Base-by-base conservation (phyloP, 2,329 filamentous ascomycete species). In the Penicillium crustosum region DNA sequence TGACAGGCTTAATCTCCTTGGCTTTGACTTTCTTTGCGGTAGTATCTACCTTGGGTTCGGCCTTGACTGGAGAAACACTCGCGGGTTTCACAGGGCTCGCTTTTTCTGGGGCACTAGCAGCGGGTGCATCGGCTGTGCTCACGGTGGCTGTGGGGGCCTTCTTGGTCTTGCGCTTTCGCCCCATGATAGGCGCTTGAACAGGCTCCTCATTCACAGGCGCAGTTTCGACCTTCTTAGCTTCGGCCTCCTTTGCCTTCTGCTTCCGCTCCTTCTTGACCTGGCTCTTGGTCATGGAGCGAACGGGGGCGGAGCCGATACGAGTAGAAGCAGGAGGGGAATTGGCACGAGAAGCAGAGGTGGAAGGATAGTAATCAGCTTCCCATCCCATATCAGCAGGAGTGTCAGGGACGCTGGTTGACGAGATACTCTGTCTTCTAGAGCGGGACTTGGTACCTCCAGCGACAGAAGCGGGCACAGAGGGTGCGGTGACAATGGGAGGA, bases 131-230 rank as follows among this genome's bases (percentile, higher is more conserved):
- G 2, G 61, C 47, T 3, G 60, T 54, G 19, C 70, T 71, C 23
- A 66, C 57, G 15, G 64, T 66, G 41, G 57, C 62, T 9, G 69
- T 60, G 7, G 74, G 70, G 5, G 78, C 68, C 61, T 80, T 81
- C 70, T 80, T 81, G 25, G 78, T 77, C 63, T 82, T 88, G 67
- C 86, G 86, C 73, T 87, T 87, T 42, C 86, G 78, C 23, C 84
- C 84, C 57, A 87, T 73, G 43, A 88, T 87, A 0, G 86, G 85
- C 44, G 83, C 86, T 63, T 85, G 82, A 6, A 83, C 77, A 27
- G 77, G 71, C 61, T 86, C 84, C 61, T 85, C 82, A 9, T 73
- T 68, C 4, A 68, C 55, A 5, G 67, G 33, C 9, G 70, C 69
- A 17, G 55, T 66, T 50, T 79, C 79, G 6, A 75, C 70, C 49